Conservation (phyloP, 192 early-diverging fungal genomes). For the Chytriomyces hyalinus region DNA sequence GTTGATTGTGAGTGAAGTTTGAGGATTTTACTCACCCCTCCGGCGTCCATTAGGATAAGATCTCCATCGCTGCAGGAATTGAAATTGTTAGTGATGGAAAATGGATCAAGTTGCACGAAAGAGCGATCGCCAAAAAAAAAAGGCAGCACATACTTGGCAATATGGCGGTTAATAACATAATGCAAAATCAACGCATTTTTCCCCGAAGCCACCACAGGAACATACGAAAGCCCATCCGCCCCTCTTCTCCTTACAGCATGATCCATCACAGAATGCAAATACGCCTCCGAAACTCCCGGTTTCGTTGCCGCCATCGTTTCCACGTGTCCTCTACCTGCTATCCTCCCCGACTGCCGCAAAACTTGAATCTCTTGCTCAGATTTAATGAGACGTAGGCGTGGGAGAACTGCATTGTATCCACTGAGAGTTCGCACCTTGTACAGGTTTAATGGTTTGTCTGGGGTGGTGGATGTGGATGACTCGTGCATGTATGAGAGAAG, state of each 20-base stretch:
- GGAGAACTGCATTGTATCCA: constrained; percentile 68
- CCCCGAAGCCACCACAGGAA: constrained; percentile 95
- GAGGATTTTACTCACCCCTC: constrained; percentile 50
- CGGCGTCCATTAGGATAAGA: constrained; percentile 88
- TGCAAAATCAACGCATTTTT: constrained; percentile 91
- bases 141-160: constrained; percentile 47
- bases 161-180: constrained; percentile 87
- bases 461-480: background rate
- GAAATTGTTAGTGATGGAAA: background rate
- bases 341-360: constrained; percentile 76
- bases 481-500: constrained; percentile 17
- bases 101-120: background rate
- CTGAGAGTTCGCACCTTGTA: constrained; percentile 7
- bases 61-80: constrained; percentile 66
- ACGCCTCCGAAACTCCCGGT: constrained; percentile 73
- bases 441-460: constrained; percentile 6
- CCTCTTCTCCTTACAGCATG: constrained; percentile 68
- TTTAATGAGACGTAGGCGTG: constrained; percentile 80
- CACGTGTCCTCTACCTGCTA: constrained; percentile 81
- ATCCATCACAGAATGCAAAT: constrained; percentile 78
- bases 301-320: constrained; percentile 78
- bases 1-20: background rate
- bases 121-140: background rate
- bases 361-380: constrained; percentile 75
- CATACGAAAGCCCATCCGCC: constrained; percentile 79